Evolutionary conservation across 148 eudicot species (phyloP).

Genomic region (Persicaria tinctoria): DNA sequence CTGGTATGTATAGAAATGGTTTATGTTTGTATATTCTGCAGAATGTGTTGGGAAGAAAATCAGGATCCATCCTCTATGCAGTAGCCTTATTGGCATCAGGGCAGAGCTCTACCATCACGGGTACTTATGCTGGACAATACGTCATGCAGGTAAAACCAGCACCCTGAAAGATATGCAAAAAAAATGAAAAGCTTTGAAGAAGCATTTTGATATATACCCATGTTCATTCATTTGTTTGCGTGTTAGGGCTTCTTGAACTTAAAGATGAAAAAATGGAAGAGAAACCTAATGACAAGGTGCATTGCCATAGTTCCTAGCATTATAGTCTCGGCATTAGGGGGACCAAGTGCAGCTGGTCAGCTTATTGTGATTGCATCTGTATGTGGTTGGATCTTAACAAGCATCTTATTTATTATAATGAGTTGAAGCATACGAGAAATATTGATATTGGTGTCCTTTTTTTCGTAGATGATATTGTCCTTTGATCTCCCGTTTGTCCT

Average conservation of each 20-base stretch:
- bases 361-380: not conserved
- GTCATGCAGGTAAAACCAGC: constrained; percentile 61
- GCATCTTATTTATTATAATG: not conserved
- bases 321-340: constrained; percentile 32
- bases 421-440: not conserved
- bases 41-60: constrained; percentile 64
- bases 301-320: constrained; percentile 82
- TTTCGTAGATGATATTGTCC: constrained; percentile 72
- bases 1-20: too few species aligned
- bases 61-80: constrained; percentile 62
- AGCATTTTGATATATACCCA: not conserved
- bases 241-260: constrained; percentile 81
- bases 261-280: constrained; percentile 70
- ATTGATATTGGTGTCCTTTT: not conserved
- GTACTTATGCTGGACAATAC: constrained; percentile 91
- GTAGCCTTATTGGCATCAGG: constrained; percentile 86
- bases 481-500: constrained; percentile 93
- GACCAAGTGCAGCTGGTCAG: not conserved
- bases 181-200: not conserved
- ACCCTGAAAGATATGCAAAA: not conserved
- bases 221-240: not conserved
- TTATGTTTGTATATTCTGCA: constrained; percentile 12
- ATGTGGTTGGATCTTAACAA: not conserved
- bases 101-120: constrained; percentile 85
- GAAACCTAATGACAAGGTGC: constrained; percentile 67